Conservation (phyloP, 2,329 filamentous ascomycete genomes). For the Teratosphaeria viscida region DNA sequence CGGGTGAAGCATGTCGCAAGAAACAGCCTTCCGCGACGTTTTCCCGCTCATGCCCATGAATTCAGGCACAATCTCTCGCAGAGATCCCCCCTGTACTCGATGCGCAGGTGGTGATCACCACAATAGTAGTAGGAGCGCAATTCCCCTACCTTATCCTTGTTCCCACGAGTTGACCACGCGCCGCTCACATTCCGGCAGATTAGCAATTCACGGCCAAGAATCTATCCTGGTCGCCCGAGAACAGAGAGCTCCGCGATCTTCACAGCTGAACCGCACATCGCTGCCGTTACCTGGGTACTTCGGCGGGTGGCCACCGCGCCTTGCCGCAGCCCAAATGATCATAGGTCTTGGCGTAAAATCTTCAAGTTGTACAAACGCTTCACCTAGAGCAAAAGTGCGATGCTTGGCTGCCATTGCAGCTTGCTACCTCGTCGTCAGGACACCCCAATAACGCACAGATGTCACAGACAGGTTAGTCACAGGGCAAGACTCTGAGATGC, state of each 20-base stretch:
- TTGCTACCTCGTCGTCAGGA: no score
- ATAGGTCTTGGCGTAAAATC: no score
- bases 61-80: not conserved
- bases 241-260: not conserved
- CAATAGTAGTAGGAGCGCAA: not conserved
- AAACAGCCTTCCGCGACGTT: not conserved
- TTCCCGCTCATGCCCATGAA: not conserved
- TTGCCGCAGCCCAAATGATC: not conserved
- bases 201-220: not conserved
- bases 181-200: not conserved
- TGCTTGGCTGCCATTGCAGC: no score
- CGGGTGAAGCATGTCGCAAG: not conserved
- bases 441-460: no score
- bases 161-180: not conserved
- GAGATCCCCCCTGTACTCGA: not conserved
- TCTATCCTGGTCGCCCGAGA: not conserved
- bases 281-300: not conserved
- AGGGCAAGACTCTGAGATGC: no score
- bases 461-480: no score
- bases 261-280: not conserved
- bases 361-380: no score
- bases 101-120: not conserved
- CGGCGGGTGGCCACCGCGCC: not conserved
- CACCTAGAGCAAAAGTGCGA: no score
- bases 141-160: not conserved